Percentiles rank a stretch among this genome's conserved stretches.
Conservation (phyloP, 208 protist genomes). For the Trypanosoma grayi region DNA sequence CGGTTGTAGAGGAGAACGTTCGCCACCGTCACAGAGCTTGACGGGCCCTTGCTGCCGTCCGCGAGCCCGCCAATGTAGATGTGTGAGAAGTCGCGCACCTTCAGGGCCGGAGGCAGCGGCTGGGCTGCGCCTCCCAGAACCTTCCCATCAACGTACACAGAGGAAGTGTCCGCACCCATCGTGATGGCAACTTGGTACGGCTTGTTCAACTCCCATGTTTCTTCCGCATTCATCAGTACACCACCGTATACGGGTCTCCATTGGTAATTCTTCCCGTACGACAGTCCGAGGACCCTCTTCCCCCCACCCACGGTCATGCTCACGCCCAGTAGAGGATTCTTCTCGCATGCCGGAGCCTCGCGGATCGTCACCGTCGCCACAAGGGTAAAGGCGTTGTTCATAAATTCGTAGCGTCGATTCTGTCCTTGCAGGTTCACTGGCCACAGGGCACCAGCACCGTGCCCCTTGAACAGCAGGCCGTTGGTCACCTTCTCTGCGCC, state of each 20-base stretch:
- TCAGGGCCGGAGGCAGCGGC: background rate
- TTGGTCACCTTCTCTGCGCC: background rate
- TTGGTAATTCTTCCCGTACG: background rate
- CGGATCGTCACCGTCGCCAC: conserved; percentile 15
- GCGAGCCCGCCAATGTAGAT: conserved; percentile 5
- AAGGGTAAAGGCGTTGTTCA: conserved; percentile 18
- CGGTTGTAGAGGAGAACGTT: conserved; percentile 19
- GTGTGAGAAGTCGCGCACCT: background rate
- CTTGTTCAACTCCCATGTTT: background rate
- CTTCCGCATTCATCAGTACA: background rate
- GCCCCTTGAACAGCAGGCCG: conserved; percentile 3
- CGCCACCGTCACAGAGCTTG: background rate
- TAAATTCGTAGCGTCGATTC: conserved; percentile 20
- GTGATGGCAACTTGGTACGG: conserved; percentile 6
- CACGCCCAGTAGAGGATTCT: conserved; percentile 6
- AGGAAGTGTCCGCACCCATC: background rate
- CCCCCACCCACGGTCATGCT: background rate
- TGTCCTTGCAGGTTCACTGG: conserved; percentile 22
- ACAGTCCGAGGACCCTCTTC: background rate
- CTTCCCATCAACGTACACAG: conserved; percentile 8
- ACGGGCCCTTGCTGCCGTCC: no score
- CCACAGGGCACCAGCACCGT: conserved; percentile 11
- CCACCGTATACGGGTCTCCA: conserved; percentile 2
- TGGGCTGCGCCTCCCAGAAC: background rate
- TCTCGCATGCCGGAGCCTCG: background rate